phyloP scores from a whole-genome alignment of 1,139 yeast genomes.

The Nadsonia starkeyi-henricii region DNA sequence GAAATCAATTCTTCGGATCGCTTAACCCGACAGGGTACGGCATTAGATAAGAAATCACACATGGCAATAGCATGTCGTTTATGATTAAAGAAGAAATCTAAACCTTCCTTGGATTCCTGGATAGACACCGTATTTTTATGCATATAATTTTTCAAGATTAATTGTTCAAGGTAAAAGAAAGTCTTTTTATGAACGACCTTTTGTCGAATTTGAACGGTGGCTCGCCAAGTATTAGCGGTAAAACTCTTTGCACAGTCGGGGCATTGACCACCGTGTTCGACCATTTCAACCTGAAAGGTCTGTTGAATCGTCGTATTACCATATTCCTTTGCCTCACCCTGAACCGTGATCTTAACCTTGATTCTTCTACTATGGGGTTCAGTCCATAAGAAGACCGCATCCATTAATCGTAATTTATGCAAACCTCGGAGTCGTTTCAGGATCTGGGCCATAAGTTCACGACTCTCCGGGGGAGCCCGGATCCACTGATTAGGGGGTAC shows the following conservation, averaged over 20 bases:
- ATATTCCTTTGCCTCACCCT: conserved; percentile 72
- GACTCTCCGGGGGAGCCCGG: conserved; percentile 74
- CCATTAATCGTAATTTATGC: conserved; percentile 75
- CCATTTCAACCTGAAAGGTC: conserved; percentile 86
- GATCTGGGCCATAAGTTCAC: conserved; percentile 86
- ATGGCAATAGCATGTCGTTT: conserved; percentile 86
- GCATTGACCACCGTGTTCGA: conserved; percentile 94
- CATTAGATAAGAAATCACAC: conserved; percentile 79
- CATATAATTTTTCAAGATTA: conserved; percentile 85
- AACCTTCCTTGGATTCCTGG: conserved; percentile 84
- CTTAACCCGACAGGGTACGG: conserved; percentile 75
- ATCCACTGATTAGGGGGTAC: conserved; percentile 96
- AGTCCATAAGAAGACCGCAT: conserved; percentile 95
- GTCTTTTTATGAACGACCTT: conserved; percentile 96
- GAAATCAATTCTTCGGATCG: conserved; percentile 87
- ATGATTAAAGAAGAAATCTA: conserved; percentile 82
- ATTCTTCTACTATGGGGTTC: conserved; percentile 97
- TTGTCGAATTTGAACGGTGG: conserved; percentile 93
- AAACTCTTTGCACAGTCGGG: conserved; percentile 96
- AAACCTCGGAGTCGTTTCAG: conserved; percentile 79
- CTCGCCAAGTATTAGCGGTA: conserved; percentile 96
- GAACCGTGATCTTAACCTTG: conserved; percentile 80
- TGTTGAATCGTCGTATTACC: conserved; percentile 87
- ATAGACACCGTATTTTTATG: conserved; percentile 90
- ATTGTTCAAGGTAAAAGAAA: conserved; percentile 84